Evolutionary conservation across 1,139 yeast genomes (phyloP), one percentile per base, ranked within the genome.

Genomic region (Groenewaldozyma auringiensis): DNA sequence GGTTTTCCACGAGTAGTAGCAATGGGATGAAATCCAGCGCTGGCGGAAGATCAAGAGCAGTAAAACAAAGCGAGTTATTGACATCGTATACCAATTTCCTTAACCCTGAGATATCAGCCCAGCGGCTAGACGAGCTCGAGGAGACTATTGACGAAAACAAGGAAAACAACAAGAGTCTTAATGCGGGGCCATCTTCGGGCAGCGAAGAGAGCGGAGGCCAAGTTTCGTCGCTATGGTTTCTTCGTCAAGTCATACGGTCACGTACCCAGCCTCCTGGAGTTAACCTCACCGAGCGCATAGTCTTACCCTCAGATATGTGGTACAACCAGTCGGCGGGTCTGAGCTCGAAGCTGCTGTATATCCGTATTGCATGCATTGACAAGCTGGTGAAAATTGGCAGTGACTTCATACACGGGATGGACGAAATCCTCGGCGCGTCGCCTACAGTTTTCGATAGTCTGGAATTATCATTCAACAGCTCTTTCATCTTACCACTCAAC

Each of bases 241-340:
- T 57, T 34, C 48, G 51, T 6, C 58, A 50, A 37, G 50, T 57
- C n/a, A 42, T 55, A 4, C 43, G 40, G 16, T 52, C 58, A 2
- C 53, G 53, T 25, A 43, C 53, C 13, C 49, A 50, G 42, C 45
- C 51, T 2, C 49, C 48, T 4, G 62, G 62, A 2, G 52, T 57
- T 9, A 55, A 46, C 38, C 39, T 58, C 14, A 50, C 55, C 17
- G 45, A 45, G 17, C 47, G 47, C 25, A 41, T 58, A 33, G 55
- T 53, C 38, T 34, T 58, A 16, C 52, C 61, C 2, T 32, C 43
- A 4, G 54, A 49, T n/a, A 36, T 57, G 27, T 55, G 59, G 58
- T 44, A 45, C 9, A 14, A 35, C n/a, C 25, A 11, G 13, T 33
- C 51, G 22, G 51, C 50, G 11, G 43, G 47, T 6, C 46, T 55